phyloP scores from a whole-genome alignment of 2,329 filamentous ascomycete species.

The Neophaeococcomyces aloes region DNA sequence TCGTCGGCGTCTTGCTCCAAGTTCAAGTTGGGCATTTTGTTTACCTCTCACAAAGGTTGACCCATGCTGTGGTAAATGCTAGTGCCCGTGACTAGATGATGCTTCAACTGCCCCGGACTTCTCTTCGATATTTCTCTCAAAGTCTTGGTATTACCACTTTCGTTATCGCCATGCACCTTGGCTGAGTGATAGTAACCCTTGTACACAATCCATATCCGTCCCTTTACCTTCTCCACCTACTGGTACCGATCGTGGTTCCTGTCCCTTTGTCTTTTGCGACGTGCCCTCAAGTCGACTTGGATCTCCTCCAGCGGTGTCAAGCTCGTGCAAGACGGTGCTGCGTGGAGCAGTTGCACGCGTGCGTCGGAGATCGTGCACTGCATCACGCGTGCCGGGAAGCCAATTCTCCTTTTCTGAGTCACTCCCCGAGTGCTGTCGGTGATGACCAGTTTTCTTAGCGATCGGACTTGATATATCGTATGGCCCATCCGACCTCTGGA shows the following conservation, averaged over 20 bases:
- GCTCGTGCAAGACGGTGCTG: constrained; percentile 40
- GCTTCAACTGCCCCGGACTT: too few species aligned
- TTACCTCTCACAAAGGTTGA: too few species aligned
- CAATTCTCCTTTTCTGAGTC: constrained; percentile 97
- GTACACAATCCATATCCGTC: constrained; percentile 77
- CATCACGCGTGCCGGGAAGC: constrained; percentile 40
- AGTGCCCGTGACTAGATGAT: too few species aligned
- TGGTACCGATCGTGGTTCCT: constrained; percentile 15
- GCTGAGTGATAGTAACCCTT: constrained; percentile 76
- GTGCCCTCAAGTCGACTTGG: constrained; percentile 18
- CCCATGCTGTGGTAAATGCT: too few species aligned
- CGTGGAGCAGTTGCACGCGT: constrained; percentile 29
- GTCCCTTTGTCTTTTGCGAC: constrained; percentile 17
- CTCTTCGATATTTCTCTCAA: too few species aligned
- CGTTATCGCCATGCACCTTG: constrained; percentile 77
- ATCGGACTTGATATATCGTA: constrained; percentile 17
- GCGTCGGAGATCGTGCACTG: constrained; percentile 44
- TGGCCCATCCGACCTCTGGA: constrained; percentile 40
- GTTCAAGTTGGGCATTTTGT: too few species aligned
- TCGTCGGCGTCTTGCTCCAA: too few species aligned
- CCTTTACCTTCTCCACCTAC: constrained; percentile 49
- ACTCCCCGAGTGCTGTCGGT: constrained; percentile 41
- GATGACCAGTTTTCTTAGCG: constrained; percentile 26
- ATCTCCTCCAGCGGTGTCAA: constrained; percentile 17
- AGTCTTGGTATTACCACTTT: neutral